Evolutionary conservation across 148 eudicot species (phyloP).

Genomic region (Camellia granthamiana): DNA sequence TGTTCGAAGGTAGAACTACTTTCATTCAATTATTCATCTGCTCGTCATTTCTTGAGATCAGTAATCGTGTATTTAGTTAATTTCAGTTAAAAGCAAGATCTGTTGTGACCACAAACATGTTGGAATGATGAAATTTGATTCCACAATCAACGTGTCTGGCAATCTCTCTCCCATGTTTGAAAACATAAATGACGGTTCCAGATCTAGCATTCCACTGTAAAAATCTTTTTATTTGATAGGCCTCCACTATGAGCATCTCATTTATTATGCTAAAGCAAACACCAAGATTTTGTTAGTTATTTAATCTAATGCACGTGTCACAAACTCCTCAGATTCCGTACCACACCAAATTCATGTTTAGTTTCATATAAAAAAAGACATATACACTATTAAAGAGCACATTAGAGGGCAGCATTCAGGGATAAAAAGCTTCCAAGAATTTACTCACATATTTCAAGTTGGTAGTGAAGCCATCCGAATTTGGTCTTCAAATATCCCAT

Average conservation of each 20-base stretch:
- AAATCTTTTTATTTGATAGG: not conserved
- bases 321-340: not conserved
- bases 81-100: not conserved
- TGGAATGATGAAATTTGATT: not conserved
- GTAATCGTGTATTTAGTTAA: not conserved
- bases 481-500: slow-evolving; percentile 67
- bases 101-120: not conserved
- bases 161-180: not conserved
- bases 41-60: not conserved
- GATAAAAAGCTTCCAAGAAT: not conserved
- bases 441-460: slow-evolving; percentile 49
- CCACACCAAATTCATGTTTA: not conserved
- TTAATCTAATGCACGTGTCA: not conserved
- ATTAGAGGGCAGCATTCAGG: not conserved
- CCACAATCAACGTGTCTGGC: not conserved
- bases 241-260: not conserved
- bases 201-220: not conserved
- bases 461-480: slow-evolving; percentile 76
- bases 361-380: not conserved
- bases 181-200: not conserved
- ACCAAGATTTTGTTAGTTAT: not conserved
- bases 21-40: not conserved
- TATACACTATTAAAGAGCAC: not conserved
- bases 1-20: not conserved
- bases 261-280: not conserved